Evolutionary conservation across 495 filamentous ascomycete genomes (phyloP).

Genomic region (Neurospora sp.): DNA sequence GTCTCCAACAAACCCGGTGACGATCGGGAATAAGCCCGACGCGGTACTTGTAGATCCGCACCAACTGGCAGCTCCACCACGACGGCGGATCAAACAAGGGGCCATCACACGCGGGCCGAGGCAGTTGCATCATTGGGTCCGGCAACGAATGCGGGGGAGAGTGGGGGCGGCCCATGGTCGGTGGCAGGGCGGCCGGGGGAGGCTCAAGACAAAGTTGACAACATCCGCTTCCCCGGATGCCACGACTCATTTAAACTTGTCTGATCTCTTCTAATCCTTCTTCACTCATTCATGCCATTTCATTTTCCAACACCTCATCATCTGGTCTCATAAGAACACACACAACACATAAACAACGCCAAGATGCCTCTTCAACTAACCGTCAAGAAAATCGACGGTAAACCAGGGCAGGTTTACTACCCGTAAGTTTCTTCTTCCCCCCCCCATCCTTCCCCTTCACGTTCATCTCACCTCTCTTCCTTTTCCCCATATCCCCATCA

Average conservation of each 20-base stretch:
- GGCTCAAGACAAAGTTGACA: background rate
- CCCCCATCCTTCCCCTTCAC: background rate
- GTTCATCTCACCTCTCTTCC: background rate
- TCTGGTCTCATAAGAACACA: background rate
- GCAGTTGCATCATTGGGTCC: constrained; percentile 10
- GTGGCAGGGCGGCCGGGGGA: background rate
- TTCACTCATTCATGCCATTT: background rate
- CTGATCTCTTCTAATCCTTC: background rate
- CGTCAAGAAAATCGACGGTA: constrained; percentile 48
- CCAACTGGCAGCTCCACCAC: background rate
- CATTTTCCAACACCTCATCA: background rate
- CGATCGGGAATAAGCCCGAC: background rate
- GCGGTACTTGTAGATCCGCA: background rate
- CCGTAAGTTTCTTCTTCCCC: constrained; percentile 34
- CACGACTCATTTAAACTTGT: background rate
- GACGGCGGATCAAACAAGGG: background rate
- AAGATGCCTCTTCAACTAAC: constrained; percentile 39
- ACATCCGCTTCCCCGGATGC: background rate
- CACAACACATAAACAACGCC: background rate
- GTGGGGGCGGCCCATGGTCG: background rate
- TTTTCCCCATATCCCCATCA: background rate
- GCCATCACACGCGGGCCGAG: constrained; percentile 7
- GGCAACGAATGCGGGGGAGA: background rate
- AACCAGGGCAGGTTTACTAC: constrained; percentile 82
- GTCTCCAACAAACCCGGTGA: background rate